These are phyloP conservation scores for Picochlorum sp. DNA, from an alignment of 139 green algal genomes.

Conservation along the genomic window DNA sequence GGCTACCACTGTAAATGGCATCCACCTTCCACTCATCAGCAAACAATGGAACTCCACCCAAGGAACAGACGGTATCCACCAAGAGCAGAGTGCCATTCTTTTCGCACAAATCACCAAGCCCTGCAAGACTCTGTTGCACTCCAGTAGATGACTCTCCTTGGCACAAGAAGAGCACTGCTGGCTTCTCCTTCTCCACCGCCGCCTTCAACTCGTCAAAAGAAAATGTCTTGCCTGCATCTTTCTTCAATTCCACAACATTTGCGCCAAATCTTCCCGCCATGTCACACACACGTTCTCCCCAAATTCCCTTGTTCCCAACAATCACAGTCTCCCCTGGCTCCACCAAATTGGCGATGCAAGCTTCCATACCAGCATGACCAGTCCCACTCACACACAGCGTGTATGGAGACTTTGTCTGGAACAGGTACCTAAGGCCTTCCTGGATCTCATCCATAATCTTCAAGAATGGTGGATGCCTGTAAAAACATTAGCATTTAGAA, in stretches of 20 bases:
- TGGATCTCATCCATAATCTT: slow-evolving; percentile 85
- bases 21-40: slow-evolving; percentile 59
- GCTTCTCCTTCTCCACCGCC: slow-evolving; percentile 66
- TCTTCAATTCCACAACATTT: slow-evolving; percentile 69
- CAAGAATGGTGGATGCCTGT: slow-evolving; percentile 82
- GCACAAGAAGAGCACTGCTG: slow-evolving; percentile 76
- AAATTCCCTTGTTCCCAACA: slow-evolving; percentile 80
- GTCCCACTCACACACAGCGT: slow-evolving; percentile 75
- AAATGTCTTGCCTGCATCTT: slow-evolving; percentile 60
- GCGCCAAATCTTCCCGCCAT: slow-evolving; percentile 71
- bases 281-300: slow-evolving; percentile 77
- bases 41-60: slow-evolving; percentile 74
- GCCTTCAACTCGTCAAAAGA: slow-evolving; percentile 45
- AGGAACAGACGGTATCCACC: slow-evolving; percentile 84
- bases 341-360: slow-evolving; percentile 77
- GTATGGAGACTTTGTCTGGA: slow-evolving; percentile 78
- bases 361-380: slow-evolving; percentile 87
- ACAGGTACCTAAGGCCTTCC: slow-evolving; percentile 67
- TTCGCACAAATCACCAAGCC: slow-evolving; percentile 74
- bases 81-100: slow-evolving; percentile 75
- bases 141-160: slow-evolving; percentile 82
- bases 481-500: neutral
- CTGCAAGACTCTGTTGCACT: slow-evolving; percentile 62
- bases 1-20: slow-evolving; percentile 76
- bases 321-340: slow-evolving; percentile 82